These are phyloP conservation scores for Suillus americanus DNA, from an alignment of 768 basidiomycete genomes.

Conservation along the genomic window DNA sequence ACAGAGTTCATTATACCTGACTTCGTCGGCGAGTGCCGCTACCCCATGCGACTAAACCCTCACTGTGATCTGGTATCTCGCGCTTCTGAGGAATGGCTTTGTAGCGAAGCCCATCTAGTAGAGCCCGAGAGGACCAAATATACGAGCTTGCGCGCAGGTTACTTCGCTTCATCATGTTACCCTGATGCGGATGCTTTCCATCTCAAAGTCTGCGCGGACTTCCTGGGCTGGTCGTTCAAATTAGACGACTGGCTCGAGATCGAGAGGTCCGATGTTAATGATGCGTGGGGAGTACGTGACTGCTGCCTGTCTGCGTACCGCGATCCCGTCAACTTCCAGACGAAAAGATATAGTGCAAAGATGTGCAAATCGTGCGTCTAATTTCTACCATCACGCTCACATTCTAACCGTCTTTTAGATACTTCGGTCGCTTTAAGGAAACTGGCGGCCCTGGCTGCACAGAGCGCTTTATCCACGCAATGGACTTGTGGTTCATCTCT, in stretches of 20 bases:
- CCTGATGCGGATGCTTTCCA: conserved; percentile 53
- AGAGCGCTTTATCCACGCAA: conserved; percentile 38
- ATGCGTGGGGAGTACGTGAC: conserved; percentile 30
- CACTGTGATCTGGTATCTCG: background rate
- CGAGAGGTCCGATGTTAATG: conserved; percentile 22
- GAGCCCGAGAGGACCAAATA: conserved; percentile 39
- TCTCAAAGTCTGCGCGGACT: conserved; percentile 66
- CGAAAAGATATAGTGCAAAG: conserved; percentile 19
- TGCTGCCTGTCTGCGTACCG: conserved; percentile 29
- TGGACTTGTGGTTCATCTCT: conserved; percentile 41
- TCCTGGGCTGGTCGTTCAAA: conserved; percentile 51
- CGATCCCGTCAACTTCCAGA: conserved; percentile 29
- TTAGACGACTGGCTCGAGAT: conserved; percentile 24
- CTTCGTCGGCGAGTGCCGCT: background rate
- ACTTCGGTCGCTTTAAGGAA: conserved; percentile 36
- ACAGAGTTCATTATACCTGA: background rate
- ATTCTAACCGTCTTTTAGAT: conserved; percentile 22
- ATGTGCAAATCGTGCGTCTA: conserved; percentile 35
- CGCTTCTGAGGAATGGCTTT: background rate
- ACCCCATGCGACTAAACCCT: background rate
- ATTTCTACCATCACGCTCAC: background rate
- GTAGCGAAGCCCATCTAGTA: conserved; percentile 4
- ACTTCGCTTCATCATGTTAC: conserved; percentile 64
- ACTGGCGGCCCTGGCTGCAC: conserved; percentile 41
- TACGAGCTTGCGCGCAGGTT: conserved; percentile 43